phyloP scores from a whole-genome alignment of 805 yeast genomes.

The Grigorovia transvaalensis region DNA sequence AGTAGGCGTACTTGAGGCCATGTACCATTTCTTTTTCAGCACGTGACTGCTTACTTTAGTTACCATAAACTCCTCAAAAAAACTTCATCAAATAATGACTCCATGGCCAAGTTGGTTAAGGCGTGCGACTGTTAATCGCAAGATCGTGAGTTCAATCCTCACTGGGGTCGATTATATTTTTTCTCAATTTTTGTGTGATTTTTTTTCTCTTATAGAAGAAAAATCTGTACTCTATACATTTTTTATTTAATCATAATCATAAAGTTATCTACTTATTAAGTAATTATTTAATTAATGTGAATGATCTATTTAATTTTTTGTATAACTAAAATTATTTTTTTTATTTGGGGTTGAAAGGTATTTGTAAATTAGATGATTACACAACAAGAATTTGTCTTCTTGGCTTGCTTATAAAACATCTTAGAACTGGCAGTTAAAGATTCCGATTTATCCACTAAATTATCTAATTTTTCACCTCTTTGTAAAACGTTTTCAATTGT shows the following conservation, averaged over 20 bases:
- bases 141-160: conserved; percentile 55
- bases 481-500: conserved; percentile 89
- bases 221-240: too few species aligned
- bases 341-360: background rate
- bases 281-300: too few species aligned
- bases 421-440: conserved; percentile 80
- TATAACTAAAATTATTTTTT: background rate
- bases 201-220: too few species aligned
- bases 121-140: conserved; percentile 59
- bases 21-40: too few species aligned
- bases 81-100: conserved; percentile 22
- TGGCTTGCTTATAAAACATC: conserved; percentile 95
- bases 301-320: background rate
- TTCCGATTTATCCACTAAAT: conserved; percentile 90
- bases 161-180: conserved; percentile 36
- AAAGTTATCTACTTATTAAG: too few species aligned
- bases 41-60: too few species aligned
- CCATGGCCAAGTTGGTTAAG: conserved; percentile 54
- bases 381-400: conserved; percentile 88
- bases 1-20: too few species aligned
- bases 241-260: too few species aligned
- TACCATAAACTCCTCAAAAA: too few species aligned
- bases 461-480: conserved; percentile 92
- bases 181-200: background rate
- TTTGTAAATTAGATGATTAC: conserved; percentile 42